Percentiles rank a stretch among this genome's conserved stretches.
phyloP scores from a whole-genome alignment of 2,329 filamentous ascomycete genomes.

The Fusarium humuli region DNA sequence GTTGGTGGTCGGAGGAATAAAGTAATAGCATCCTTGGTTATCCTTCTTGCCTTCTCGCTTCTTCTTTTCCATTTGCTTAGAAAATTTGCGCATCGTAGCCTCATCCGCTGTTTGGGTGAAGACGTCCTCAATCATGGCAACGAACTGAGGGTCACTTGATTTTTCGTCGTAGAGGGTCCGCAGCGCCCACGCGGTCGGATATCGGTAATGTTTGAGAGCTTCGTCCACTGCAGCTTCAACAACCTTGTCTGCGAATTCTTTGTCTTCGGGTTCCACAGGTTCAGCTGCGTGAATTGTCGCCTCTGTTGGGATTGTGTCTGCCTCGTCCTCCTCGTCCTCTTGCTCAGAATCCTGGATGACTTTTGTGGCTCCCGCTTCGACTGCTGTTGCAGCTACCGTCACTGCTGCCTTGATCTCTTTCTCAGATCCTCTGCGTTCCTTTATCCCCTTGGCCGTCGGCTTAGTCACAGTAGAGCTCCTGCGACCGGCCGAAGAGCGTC shows the following conservation, averaged over 20 bases:
- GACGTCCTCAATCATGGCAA: conserved; percentile 68
- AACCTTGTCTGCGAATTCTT: conserved; percentile 62
- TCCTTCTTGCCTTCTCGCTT: conserved; percentile 69
- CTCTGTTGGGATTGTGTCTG: conserved; percentile 26
- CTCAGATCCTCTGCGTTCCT: conserved; percentile 25
- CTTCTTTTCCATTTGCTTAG: conserved; percentile 61
- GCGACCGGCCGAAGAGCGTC: conserved; percentile 40
- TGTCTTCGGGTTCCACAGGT: conserved; percentile 50
- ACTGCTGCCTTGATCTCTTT: conserved; percentile 21
- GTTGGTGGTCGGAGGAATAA: conserved; percentile 61
- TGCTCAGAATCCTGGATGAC: conserved; percentile 19
- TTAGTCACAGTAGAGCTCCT: conserved; percentile 43
- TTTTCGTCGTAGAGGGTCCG: conserved; percentile 71
- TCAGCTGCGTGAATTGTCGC: conserved; percentile 36
- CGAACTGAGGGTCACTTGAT: conserved; percentile 61
- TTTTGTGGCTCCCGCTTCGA: not conserved
- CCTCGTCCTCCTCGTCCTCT: conserved; percentile 22
- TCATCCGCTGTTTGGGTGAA: conserved; percentile 68
- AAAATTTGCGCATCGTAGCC: conserved; percentile 64
- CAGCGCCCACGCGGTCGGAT: conserved; percentile 72
- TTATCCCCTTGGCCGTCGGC: conserved; percentile 33
- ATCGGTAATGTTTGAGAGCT: conserved; percentile 67
- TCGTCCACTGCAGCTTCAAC: conserved; percentile 69
- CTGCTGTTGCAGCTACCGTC: not conserved
- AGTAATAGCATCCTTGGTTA: conserved; percentile 65